Evolutionary conservation across 78 protist genomes (phyloP).

Genomic region (Pirum gemmata): DNA sequence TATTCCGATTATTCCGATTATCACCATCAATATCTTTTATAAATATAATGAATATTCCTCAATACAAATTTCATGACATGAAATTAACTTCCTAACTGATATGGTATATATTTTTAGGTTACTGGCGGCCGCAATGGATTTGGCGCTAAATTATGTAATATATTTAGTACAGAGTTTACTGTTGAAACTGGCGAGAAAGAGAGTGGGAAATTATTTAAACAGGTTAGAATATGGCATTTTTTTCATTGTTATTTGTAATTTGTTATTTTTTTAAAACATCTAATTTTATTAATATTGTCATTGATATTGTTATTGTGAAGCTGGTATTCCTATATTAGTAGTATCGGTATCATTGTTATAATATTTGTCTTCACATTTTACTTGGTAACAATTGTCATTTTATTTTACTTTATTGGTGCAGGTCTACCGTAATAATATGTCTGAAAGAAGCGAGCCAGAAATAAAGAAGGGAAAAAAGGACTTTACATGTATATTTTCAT

Average conservation of each 20-base stretch:
- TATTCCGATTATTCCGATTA: too few relatives aligned
- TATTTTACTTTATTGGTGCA: neutral
- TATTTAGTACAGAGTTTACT: constrained; percentile 71
- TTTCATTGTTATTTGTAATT: too few relatives aligned
- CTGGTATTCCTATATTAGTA: neutral
- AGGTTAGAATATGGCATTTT: too few relatives aligned
- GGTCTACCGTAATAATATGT: neutral
- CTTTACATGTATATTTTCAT: too few relatives aligned
- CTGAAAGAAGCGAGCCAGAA: constrained; percentile 18
- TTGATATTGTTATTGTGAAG: neutral
- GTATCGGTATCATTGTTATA: neutral
- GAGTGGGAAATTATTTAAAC: neutral
- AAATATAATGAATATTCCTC: too few relatives aligned
- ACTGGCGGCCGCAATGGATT: constrained; percentile 92
- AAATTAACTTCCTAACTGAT: too few relatives aligned
- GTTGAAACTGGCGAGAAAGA: constrained; percentile 70
- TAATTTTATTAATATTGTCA: too few relatives aligned
- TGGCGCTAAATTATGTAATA: constrained; percentile 98
- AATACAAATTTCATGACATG: too few relatives aligned
- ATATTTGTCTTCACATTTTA: neutral
- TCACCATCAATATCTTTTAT: too few relatives aligned
- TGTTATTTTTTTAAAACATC: too few relatives aligned
- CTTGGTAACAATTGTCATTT: constrained; percentile 3
- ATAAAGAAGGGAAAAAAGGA: too few relatives aligned
- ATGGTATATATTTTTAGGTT: constrained; percentile 61